A percentile compares a stretch with the other conserved stretches of the same genome.
These are phyloP conservation scores for Aphanomyces cochlioides DNA, from an alignment of 352 stramenopile genomes.

Conservation along the genomic window DNA sequence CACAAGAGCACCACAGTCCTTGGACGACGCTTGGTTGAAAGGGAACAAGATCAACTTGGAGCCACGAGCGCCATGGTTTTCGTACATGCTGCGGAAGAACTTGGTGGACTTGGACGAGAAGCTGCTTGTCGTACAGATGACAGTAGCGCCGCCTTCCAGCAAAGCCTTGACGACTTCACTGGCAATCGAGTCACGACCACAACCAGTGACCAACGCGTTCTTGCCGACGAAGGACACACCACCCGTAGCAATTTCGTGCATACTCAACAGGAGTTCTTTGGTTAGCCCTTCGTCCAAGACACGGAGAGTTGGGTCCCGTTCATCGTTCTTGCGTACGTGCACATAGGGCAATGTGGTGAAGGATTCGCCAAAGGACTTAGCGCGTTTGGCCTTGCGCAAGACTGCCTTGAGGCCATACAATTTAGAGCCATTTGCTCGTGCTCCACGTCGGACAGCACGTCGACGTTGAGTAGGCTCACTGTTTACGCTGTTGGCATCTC, in stretches of 20 bases:
- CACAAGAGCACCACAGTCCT: slow-evolving; percentile 62
- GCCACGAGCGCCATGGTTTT: slow-evolving; percentile 72
- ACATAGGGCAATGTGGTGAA: slow-evolving; percentile 59
- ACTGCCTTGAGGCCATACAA: too few relatives aligned
- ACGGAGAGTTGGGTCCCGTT: slow-evolving; percentile 66
- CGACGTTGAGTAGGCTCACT: slow-evolving; percentile 33
- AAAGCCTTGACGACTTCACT: slow-evolving; percentile 77
- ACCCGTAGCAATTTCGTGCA: slow-evolving; percentile 79
- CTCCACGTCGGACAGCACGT: not conserved
- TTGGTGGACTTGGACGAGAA: slow-evolving; percentile 51
- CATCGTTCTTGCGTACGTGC: slow-evolving; percentile 66
- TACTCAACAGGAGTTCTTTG: slow-evolving; percentile 66
- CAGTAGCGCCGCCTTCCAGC: slow-evolving; percentile 72
- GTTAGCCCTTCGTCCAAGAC: slow-evolving; percentile 78
- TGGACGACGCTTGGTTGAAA: slow-evolving; percentile 80
- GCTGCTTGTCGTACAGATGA: slow-evolving; percentile 80
- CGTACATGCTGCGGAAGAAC: slow-evolving; percentile 75
- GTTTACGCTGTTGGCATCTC: too few relatives aligned
- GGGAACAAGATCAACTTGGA: slow-evolving; percentile 71
- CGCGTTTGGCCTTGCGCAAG: too few relatives aligned
- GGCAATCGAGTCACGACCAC: slow-evolving; percentile 78
- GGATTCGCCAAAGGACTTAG: too few relatives aligned
- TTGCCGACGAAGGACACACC: slow-evolving; percentile 79
- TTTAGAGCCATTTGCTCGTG: too few relatives aligned
- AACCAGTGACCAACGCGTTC: slow-evolving; percentile 75